These are phyloP conservation scores for Neonectria sp. DNA, from an alignment of 2,329 filamentous ascomycete species.

Conservation along the genomic window DNA sequence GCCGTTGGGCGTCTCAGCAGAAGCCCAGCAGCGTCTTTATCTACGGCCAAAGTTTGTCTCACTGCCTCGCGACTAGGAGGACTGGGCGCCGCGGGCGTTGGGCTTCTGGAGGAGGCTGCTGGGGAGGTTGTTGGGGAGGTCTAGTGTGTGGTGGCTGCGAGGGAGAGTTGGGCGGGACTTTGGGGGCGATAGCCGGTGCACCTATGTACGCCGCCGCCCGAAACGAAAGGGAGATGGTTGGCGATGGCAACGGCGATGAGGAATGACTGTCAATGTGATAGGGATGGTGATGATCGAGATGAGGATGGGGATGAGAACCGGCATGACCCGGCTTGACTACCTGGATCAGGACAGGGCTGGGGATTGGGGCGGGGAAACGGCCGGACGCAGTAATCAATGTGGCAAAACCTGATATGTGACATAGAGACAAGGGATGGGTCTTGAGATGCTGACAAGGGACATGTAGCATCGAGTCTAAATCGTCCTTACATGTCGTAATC, in stretches of 20 bases:
- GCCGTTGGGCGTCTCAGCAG: conserved; percentile 4
- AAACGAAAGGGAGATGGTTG: background rate
- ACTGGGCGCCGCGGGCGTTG: conserved; percentile 13
- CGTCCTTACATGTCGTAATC: background rate
- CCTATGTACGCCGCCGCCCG: background rate
- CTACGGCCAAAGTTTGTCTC: conserved; percentile 1
- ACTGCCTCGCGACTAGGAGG: background rate
- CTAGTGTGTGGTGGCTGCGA: conserved; percentile 22
- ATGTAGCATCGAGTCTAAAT: background rate
- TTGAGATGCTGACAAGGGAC: too few relatives aligned
- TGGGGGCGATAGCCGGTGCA: background rate
- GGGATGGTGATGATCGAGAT: background rate
- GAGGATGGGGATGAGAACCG: background rate
- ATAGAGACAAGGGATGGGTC: background rate
- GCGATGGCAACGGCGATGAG: too few relatives aligned
- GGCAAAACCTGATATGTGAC: conserved; percentile 16
- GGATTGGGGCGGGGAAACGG: background rate
- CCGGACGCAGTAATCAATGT: background rate
- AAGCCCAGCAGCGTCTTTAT: conserved; percentile 13
- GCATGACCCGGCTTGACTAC: background rate
- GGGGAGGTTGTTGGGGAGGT: background rate
- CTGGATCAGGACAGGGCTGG: background rate
- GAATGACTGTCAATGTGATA: background rate
- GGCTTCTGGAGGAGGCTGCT: conserved; percentile 18
- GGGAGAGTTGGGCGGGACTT: conserved; percentile 13